Evolutionary conservation across 106 monocot species (phyloP).

Genomic region (Triglochin maritima): DNA sequence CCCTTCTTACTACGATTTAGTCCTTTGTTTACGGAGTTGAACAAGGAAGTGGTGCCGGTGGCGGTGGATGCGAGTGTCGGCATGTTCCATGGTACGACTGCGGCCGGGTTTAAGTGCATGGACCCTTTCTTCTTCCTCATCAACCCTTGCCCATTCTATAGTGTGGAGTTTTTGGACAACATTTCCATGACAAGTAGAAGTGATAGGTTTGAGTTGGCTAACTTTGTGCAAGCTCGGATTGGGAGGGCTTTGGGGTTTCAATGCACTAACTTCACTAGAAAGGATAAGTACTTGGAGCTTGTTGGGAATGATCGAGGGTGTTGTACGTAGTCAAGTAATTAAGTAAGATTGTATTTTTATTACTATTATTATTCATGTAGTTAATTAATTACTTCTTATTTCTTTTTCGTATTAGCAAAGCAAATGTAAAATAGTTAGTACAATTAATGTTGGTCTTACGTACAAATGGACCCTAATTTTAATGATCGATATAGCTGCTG

Average conservation of each 20-base stretch:
- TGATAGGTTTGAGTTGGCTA: constrained; percentile 25
- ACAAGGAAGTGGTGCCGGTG: constrained; percentile 39
- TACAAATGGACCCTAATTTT: too few relatives aligned
- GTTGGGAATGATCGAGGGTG: constrained; percentile 44
- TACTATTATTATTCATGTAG: too few relatives aligned
- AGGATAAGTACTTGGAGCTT: constrained; percentile 46
- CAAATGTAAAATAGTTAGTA: too few relatives aligned
- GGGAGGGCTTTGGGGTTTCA: constrained; percentile 29
- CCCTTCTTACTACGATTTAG: constrained; percentile 71
- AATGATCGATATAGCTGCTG: too few relatives aligned
- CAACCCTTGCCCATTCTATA: constrained; percentile 43
- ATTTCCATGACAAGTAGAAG: neutral
- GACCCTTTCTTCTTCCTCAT: constrained; percentile 57
- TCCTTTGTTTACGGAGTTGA: constrained; percentile 60
- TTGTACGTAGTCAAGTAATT: neutral
- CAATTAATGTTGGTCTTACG: too few relatives aligned
- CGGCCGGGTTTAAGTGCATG: constrained; percentile 42
- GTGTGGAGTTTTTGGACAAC: constrained; percentile 26
- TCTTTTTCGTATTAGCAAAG: too few relatives aligned
- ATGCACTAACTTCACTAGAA: neutral
- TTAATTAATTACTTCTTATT: too few relatives aligned
- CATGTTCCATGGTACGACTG: constrained; percentile 78
- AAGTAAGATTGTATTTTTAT: too few relatives aligned
- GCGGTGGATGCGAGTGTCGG: constrained; percentile 19
- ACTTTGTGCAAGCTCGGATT: constrained; percentile 32